Evolutionary conservation across 2,329 filamentous ascomycete genomes (phyloP), one percentile per base, ranked within the genome.

Genomic region (Botrytis aclada): DNA sequence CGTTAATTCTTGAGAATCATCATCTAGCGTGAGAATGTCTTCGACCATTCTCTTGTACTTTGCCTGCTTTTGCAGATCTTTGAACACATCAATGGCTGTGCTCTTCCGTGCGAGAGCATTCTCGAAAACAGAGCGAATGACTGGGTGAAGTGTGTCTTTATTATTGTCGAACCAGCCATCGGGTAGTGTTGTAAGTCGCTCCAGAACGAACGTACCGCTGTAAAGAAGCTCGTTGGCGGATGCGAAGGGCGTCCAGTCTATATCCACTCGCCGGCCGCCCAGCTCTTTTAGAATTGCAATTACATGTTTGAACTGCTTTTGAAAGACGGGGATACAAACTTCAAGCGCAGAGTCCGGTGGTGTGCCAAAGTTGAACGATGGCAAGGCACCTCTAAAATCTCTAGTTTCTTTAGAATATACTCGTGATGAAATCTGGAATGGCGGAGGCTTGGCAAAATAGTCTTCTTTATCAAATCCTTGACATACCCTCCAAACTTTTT

Each of bases 221-320:
- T 88, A 88, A 5, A 88, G 81, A 7, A 88, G 81, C 69, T 84
- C 81, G 16, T 84, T 86, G 0, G 84, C 86, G 60, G 82, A 83
- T 63, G 85, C 81, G 76, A 88, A 88, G 7, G 84, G 81, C 12
- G 74, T 73, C 83, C 84, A 86, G 72, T 84, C 81, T 25, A 84
- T 75, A 5, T 82, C 76, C 1, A 76, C 73, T 7, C 66, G 29
- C 63, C 63, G 72, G 4, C 74, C 74, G 25, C 85, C 85, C 0
- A 84, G 79, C 2, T 69, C 76, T 74, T 82, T 78, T 4, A 86
- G 78, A 7, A 76, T 75, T n/a, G 80, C 74, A 2, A 86, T 78
- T 16, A 84, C 84, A 12, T 82, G 77, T 22, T 80, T 79, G 77
- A 88, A 88, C 47, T 84, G 78, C 18, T 76, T 76, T 9, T 80